Base-by-base conservation (phyloP, 2,329 filamentous ascomycete genomes). In the Sphaerulina vaccinii region DNA sequence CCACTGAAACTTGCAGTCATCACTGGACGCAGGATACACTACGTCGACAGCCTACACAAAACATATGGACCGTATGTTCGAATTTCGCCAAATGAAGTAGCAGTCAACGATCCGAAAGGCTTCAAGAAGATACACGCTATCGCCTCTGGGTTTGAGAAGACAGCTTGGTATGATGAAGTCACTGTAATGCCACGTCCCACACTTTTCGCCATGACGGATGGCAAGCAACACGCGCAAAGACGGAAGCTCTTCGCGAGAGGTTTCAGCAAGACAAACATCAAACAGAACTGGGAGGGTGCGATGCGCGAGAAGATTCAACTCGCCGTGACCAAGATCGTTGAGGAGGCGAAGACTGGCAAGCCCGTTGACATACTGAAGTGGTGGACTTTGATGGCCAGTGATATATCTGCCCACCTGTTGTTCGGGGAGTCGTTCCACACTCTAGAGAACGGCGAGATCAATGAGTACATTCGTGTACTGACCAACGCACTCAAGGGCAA, bases 401-500 rank as follows among this genome's bases (percentile, higher is more conserved):
- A 75, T 58, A 64, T 74, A 6, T 67, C 66, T 16, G 64, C 65
- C 1, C 60, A 70, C 41, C 52, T 75, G 3, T 65, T 66, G 33
- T 73, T 74, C 52, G 72, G 72, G 13, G 68, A 72, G 36, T 63
- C 59, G 1, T 73, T 74, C 49, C 58, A 64, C 5, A 72, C 71
- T 62, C 54, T 75, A 8, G 66, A 72, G 39, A 55, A 54, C 7
- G 71, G 70, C 38, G 67, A 65, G 53, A 48, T 57, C 21, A 60
- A 58, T 16, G 62, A 55, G 4, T 70, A 68, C 48, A 68, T 70
- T 22, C 54, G 62, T 8, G 56, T 58, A 3, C 52, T 71, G 3
- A 62, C 67, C 18, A 55, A 55, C 4, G 58, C 63, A 6, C 33
- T 70, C 22, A 56, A 65, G 16, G 65, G 62, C 5, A 58, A 58